phyloP scores from a whole-genome alignment of 306 rosid genomes.

The Inga leiocalycina region DNA sequence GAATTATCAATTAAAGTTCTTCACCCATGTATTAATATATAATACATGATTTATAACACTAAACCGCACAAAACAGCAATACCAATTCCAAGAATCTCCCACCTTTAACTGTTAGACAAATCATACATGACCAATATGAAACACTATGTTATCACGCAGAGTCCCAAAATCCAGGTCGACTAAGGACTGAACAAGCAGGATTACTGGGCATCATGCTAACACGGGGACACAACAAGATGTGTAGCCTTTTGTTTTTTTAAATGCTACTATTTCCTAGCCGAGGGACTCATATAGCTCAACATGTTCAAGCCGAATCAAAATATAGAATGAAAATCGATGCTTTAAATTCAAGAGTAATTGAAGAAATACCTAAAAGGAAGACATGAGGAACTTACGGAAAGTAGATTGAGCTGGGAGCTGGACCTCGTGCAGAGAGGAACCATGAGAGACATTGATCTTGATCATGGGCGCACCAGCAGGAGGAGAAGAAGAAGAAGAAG shows the following conservation, averaged over 20 bases:
- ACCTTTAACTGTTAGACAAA: neutral
- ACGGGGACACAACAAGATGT: neutral
- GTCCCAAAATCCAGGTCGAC: neutral
- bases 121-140: neutral
- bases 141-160: neutral
- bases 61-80: neutral
- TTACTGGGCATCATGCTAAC: neutral
- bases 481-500: slow-evolving; percentile 2
- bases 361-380: slow-evolving; percentile 2
- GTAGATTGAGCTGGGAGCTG: slow-evolving; percentile 54
- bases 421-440: slow-evolving; percentile 42
- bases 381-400: slow-evolving; percentile 41
- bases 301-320: neutral
- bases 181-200: neutral
- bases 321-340: neutral
- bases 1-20: neutral
- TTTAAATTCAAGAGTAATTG: neutral
- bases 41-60: neutral
- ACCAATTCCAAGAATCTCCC: slow-evolving; percentile 10
- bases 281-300: neutral
- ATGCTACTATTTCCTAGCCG: neutral
- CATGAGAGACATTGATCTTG: slow-evolving; percentile 42
- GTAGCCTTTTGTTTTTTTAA: neutral
- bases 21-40: neutral
- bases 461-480: slow-evolving; percentile 34